Evolutionary conservation across 2,329 filamentous ascomycete species (phyloP).

Genomic region (Aspergillus sp.): DNA sequence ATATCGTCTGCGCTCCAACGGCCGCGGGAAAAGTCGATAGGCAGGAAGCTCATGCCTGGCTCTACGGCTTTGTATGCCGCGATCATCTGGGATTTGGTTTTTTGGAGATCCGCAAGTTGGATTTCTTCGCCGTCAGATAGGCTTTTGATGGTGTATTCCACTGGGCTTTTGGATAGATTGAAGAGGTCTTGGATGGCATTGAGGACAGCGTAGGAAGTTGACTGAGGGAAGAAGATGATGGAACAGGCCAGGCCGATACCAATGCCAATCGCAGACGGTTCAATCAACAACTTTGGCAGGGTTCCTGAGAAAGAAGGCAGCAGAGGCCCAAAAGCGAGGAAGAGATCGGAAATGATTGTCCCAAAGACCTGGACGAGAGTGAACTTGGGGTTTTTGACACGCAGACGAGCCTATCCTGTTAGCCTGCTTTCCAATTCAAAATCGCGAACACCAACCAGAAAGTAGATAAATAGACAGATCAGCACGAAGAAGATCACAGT

Average conservation of each 20-base stretch:
- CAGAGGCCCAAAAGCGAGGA: conserved; percentile 40
- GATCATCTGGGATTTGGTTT: conserved; percentile 31
- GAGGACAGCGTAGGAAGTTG: conserved; percentile 44
- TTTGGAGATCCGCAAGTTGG: conserved; percentile 17
- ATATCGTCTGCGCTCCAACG: conserved; percentile 45
- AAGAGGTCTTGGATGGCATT: conserved; percentile 26
- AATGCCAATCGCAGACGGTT: conserved; percentile 44
- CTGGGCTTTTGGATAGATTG: conserved; percentile 18
- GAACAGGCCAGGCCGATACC: conserved; percentile 43
- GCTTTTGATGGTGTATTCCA: conserved; percentile 24
- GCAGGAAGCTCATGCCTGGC: conserved; percentile 40
- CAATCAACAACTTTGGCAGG: conserved; percentile 37
- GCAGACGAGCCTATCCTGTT: conserved; percentile 34
- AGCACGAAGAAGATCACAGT: conserved; percentile 35
- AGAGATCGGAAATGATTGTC: conserved; percentile 45
- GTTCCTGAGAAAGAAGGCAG: conserved; percentile 38
- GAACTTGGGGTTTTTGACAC: conserved; percentile 44
- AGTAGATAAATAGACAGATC: conserved; percentile 43
- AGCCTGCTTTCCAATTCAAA: not conserved
- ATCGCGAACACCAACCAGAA: conserved; percentile 20
- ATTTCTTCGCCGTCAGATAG: conserved; percentile 12
- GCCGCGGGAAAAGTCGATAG: conserved; percentile 44
- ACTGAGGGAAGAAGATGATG: conserved; percentile 47
- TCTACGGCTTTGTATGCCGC: conserved; percentile 33
- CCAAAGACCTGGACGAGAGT: conserved; percentile 43